Base-by-base conservation (phyloP, 345 rosid genomes). In the Clausena lansium region DNA sequence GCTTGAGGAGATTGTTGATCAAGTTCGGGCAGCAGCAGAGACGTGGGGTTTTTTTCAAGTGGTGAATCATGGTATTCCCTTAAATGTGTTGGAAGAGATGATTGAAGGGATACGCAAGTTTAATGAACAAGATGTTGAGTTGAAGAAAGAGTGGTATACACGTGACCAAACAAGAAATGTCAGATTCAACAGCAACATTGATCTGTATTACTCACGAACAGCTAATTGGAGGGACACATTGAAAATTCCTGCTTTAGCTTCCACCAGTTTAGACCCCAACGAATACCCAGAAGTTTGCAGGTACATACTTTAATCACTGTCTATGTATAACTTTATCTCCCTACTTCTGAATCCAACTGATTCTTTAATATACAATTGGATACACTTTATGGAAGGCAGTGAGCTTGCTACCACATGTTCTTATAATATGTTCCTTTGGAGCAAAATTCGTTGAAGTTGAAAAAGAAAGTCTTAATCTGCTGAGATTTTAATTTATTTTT, bases 1-100 rank as follows among this genome's bases (percentile, higher is more conserved):
- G 9, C 82, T 79, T 7, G 65, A 69, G 17, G 62, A 4, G 35
- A 39, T 85, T 72, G 78, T 81, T n/a, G 74, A 77, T 4, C 74
- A 74, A 74, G 79, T 87, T 39, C 73, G 63, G 60, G 64, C 70
- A 17, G 90, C 87, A 15, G 77, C 82, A 1, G 85, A 71, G 80
- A 75, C 71, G 8, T 80, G 85, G 84, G 84, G 88, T 0, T 86
- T 90, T 71, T 88, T 86, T 30, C 91, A 83, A 63, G 83, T 87
- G 77, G 63, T 87, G 54, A 88, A 87, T 36, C 91, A 90, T 20
- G 91, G 89, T 13, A 82, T 90, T 47, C 61, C 81, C 2, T 11
- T 25, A 6, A 50, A 41, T 9, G 73, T 81, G 1, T 62, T 83
- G 10, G 84, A 82, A 28, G 77, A 38, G 33, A 71, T 81, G 36